Evolutionary conservation across 2,329 filamentous ascomycete genomes (phyloP).

Genomic region (Volutella citrinella): DNA sequence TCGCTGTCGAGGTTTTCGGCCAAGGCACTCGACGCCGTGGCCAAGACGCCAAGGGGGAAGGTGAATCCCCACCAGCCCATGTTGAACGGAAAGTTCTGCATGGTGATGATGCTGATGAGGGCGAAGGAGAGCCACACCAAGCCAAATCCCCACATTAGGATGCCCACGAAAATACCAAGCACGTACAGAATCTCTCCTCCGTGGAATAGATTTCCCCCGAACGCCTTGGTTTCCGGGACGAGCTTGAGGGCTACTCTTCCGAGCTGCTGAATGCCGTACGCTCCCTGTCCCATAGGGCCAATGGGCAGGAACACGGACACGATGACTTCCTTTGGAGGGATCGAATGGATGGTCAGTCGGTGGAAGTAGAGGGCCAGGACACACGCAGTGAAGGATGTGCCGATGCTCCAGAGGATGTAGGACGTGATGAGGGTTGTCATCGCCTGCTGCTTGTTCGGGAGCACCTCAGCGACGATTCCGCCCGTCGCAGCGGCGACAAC

Average conservation of each 20-base stretch:
- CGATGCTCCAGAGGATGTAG: constrained; percentile 68
- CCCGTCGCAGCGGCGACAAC: constrained; percentile 65
- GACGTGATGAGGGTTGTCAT: constrained; percentile 61
- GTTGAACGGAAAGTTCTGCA: constrained; percentile 41
- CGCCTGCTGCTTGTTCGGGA: constrained; percentile 53
- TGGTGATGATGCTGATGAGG: constrained; percentile 38
- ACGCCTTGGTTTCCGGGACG: constrained; percentile 38
- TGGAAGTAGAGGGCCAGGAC: constrained; percentile 69
- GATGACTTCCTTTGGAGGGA: constrained; percentile 65
- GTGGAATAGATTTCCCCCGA: constrained; percentile 41
- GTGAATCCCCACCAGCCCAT: constrained; percentile 49
- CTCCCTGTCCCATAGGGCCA: constrained; percentile 64
- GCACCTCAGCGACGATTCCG: constrained; percentile 58
- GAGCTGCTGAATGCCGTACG: constrained; percentile 53
- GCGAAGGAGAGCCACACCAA: constrained; percentile 43
- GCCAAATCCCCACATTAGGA: constrained; percentile 45
- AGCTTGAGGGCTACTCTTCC: constrained; percentile 45
- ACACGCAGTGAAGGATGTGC: constrained; percentile 55
- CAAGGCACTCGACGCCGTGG: constrained; percentile 38
- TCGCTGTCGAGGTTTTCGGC: constrained; percentile 39
- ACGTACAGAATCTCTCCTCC: constrained; percentile 51
- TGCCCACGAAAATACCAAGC: constrained; percentile 46
- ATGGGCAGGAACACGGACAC: constrained; percentile 67
- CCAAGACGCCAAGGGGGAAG: constrained; percentile 44
- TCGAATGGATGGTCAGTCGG: constrained; percentile 62